Evolutionary conservation across 2,329 filamentous ascomycete species (phyloP).

Genomic region (Setomelanomma holmii): DNA sequence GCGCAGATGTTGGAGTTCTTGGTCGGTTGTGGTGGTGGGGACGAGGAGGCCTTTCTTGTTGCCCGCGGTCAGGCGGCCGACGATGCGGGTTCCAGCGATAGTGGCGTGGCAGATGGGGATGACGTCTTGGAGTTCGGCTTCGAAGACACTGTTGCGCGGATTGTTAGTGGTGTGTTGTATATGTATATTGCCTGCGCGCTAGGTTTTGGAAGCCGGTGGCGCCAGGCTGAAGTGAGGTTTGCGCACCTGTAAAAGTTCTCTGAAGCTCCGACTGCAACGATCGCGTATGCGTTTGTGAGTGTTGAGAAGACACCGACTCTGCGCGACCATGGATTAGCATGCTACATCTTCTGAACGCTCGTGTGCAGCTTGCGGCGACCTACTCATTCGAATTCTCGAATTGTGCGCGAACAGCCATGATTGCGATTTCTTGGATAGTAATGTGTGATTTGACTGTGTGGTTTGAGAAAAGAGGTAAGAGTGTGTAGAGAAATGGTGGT

Average conservation of each 20-base stretch:
- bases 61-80: slow-evolving; percentile 92
- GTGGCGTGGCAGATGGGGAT: slow-evolving; percentile 97
- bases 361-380: slow-evolving; percentile 41
- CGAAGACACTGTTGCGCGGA: slow-evolving; percentile 75
- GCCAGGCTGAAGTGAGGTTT: neutral
- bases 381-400: slow-evolving; percentile 94
- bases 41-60: slow-evolving; percentile 98
- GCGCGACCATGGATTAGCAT: slow-evolving; percentile 23
- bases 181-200: neutral
- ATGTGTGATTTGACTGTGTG: neutral
- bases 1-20: slow-evolving; percentile 95
- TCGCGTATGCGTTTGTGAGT: slow-evolving; percentile 95
- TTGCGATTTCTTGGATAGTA: slow-evolving; percentile 20
- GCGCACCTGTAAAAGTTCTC: slow-evolving; percentile 95
- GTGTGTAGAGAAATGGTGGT: slow-evolving; percentile 7
- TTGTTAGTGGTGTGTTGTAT: slow-evolving; percentile 22
- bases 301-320: slow-evolving; percentile 97
- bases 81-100: slow-evolving; percentile 94
- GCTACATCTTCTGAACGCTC: slow-evolving; percentile 7
- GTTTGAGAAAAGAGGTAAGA: neutral
- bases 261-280: slow-evolving; percentile 92
- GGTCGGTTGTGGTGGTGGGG: slow-evolving; percentile 93
- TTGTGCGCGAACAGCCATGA: slow-evolving; percentile 64
- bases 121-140: slow-evolving; percentile 95
- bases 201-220: neutral